Evolutionary conservation across 1,284 basidiomycete genomes (phyloP), one percentile per base, ranked within the genome.

Genomic region (Anthracocystis panici-leucophaei): DNA sequence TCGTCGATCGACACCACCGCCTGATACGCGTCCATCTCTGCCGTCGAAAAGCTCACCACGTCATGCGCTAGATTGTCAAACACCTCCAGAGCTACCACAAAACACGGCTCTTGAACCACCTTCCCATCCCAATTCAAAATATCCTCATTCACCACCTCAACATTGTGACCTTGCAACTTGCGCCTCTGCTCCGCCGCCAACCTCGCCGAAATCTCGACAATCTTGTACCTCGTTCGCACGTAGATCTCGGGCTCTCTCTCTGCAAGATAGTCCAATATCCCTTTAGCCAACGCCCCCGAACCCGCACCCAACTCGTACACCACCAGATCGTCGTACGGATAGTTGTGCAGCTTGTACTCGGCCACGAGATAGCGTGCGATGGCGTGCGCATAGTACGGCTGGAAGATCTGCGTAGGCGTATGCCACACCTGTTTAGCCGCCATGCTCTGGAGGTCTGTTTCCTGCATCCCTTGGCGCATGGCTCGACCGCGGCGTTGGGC

Each of bases 21-120:
- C 86, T 99, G 95, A 62, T 92, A 90, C 0, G 96, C 94, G 77
- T 91, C 87, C 59, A 84, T 41, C 90, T 93, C 64, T 7, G 88
- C 87, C 40, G 92, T 87, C 78, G 94, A 91, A 82, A 97, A 98
- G 33, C 96, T 91, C 48, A 99, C 89, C 78, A 97, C 90, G 83
- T 99, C 97, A 85, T 99, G 97, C 2, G 95, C 91, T 73, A 99
- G 94, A 85, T 99, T 99, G 86, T 99, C 97, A 65, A 98, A 90
- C 55, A 99, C 97, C 87, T 99, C 96, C 88, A 97, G 90, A 2
- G 95, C 95, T 35, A 99, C 86, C 77, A 99, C 91, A 84, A 92
- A 98, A 85, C 95, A 97, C 21, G 94, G 93, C 16, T 94, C 90
- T 0, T 90, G 88, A 55, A 93, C 92, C 49, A 88, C 88, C 4